These are phyloP conservation scores for Senecio squalidus DNA, from an alignment of 140 eudicot genomes.

Conservation along the genomic window DNA sequence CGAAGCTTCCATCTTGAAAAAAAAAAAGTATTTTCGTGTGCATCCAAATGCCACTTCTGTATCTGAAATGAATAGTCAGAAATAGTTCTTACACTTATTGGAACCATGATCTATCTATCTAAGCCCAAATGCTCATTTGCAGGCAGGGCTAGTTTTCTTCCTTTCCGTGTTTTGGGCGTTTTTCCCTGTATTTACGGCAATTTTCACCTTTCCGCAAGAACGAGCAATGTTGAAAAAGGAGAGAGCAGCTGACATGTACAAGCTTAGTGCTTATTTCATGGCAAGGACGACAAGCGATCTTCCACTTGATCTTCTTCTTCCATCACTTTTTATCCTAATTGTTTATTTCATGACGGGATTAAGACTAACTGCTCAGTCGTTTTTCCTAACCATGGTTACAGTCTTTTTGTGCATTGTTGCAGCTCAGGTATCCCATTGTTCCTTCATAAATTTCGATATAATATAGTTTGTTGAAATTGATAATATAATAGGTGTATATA, in stretches of 20 bases:
- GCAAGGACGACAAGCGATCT: slow-evolving; percentile 51
- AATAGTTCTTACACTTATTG: too few relatives aligned
- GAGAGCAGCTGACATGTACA: slow-evolving; percentile 47
- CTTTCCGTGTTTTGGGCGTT: slow-evolving; percentile 53
- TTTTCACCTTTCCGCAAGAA: slow-evolving; percentile 65
- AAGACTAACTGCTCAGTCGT: slow-evolving; percentile 35
- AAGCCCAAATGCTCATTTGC: slow-evolving; percentile 11
- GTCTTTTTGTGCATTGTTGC: slow-evolving; percentile 80
- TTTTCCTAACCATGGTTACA: slow-evolving; percentile 55
- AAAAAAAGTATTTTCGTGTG: background rate
- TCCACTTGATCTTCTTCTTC: slow-evolving; percentile 53
- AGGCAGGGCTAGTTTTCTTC: slow-evolving; percentile 45
- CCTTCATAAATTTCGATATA: background rate
- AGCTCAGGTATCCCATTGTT: slow-evolving; percentile 60
- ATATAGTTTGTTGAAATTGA: background rate
- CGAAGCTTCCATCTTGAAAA: background rate
- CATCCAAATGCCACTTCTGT: too few relatives aligned
- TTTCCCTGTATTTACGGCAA: slow-evolving; percentile 45
- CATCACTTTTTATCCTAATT: slow-evolving; percentile 29
- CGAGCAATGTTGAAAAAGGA: slow-evolving; percentile 51
- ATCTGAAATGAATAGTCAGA: too few relatives aligned
- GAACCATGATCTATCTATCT: too few relatives aligned
- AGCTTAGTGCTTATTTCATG: slow-evolving; percentile 40
- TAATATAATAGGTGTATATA: background rate
- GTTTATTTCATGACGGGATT: slow-evolving; percentile 58